These are phyloP conservation scores for Penicillium roqueforti DNA, from an alignment of 495 filamentous ascomycete species.

Conservation along the genomic window DNA sequence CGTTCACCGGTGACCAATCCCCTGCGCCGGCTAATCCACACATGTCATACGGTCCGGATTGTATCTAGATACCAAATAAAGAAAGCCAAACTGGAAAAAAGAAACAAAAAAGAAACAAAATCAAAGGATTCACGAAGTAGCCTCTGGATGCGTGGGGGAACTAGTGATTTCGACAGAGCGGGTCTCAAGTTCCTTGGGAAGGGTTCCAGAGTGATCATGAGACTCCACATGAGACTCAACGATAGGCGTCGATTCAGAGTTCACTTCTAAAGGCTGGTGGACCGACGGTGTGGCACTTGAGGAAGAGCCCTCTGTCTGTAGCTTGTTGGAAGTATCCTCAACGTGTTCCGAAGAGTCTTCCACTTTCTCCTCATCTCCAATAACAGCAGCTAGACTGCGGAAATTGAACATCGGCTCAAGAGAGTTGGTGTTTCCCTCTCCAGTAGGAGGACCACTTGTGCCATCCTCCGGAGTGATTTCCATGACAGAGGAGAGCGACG, in stretches of 20 bases:
- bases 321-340: conserved; percentile 26
- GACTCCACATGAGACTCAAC: conserved; percentile 12
- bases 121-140: conserved; percentile 26
- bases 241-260: conserved; percentile 6
- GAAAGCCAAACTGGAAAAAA: conserved; percentile 6
- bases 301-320: conserved; percentile 24
- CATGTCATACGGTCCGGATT: conserved; percentile 16
- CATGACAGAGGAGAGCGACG: conserved; percentile 67
- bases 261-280: conserved; percentile 15
- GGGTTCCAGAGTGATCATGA: conserved; percentile 13
- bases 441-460: conserved; percentile 31
- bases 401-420: conserved; percentile 89
- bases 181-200: conserved; percentile 39
- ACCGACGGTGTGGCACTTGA: conserved; percentile 20
- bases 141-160: conserved; percentile 22
- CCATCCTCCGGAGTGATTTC: conserved; percentile 57
- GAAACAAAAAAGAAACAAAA: neutral
- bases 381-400: conserved; percentile 78
- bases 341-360: conserved; percentile 44
- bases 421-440: conserved; percentile 50
- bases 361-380: conserved; percentile 62
- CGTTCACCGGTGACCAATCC: neutral
- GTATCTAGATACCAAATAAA: conserved; percentile 5
- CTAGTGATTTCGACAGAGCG: conserved; percentile 37
- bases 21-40: conserved; percentile 25